These are phyloP conservation scores for Aotearoamyces nothofagi DNA, from an alignment of 2,329 filamentous ascomycete species.

Conservation along the genomic window DNA sequence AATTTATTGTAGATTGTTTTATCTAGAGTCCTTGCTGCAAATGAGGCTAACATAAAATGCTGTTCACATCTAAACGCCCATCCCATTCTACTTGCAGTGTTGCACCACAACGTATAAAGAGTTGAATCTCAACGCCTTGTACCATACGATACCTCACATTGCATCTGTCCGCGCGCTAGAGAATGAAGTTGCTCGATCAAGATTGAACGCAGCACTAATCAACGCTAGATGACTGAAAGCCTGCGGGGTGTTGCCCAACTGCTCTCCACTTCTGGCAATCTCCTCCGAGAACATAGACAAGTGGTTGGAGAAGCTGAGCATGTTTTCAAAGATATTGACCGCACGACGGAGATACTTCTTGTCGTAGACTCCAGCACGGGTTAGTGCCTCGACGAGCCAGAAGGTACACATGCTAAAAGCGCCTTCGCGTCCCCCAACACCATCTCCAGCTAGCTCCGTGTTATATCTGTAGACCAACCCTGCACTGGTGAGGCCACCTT, in stretches of 20 bases:
- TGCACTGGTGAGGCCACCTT: conserved; percentile 60
- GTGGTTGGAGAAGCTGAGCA: conserved; percentile 63
- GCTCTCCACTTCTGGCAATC: conserved; percentile 59
- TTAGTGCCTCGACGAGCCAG: conserved; percentile 68
- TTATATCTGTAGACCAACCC: conserved; percentile 66
- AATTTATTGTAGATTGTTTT: no score
- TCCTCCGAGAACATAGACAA: conserved; percentile 68
- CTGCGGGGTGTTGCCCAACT: conserved; percentile 67
- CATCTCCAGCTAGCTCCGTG: conserved; percentile 52
- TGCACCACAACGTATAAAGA: no score
- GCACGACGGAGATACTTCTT: conserved; percentile 45
- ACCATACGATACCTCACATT: no score
- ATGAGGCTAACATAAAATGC: no score
- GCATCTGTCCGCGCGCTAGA: no score
- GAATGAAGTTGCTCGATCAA: conserved; percentile 44
- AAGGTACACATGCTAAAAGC: conserved; percentile 75
- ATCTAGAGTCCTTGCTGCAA: no score
- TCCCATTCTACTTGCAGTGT: no score
- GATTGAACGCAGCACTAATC: conserved; percentile 64
- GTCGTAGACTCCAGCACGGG: conserved; percentile 49
- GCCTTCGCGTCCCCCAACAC: conserved; percentile 62
- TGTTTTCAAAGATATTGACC: conserved; percentile 62
- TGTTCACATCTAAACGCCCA: no score
- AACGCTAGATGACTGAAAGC: conserved; percentile 65
- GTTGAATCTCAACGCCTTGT: no score